Base-by-base conservation (phyloP, 2,329 filamentous ascomycete species). In the Teratosphaeria epicoccoides region DNA sequence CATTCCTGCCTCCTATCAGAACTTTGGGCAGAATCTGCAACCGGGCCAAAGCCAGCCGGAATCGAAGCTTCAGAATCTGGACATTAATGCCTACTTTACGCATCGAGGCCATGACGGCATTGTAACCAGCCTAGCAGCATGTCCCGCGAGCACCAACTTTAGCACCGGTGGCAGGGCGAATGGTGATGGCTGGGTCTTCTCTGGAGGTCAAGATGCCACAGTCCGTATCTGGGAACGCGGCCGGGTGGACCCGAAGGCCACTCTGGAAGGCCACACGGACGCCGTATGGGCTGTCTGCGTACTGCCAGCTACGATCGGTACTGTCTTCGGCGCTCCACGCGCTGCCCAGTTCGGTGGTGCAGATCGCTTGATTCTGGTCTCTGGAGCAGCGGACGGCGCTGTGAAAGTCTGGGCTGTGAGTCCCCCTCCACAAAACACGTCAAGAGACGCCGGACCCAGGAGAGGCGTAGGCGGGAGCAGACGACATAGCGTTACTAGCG, bases 181-280 rank as follows among this genome's bases (percentile, higher is more conserved):
- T 61, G 91, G 91, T 26, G 93, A 97, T 61, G 93, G 93, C 24
- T 98, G 93, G 93, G 90, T 98, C 58, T 98, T 98, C 70, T 97
- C 91, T 4, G 93, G 93, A 55, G 93, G 93, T 3, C 89, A 96
- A 67, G 93, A 98, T 69, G 83, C 87, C 17, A 95, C 88, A 6
- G 83, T 98, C 33, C 82, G 90, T 25, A 89, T 98, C 0, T 98
- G 93, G 93, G 91, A 98, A 69, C 82, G 90, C 48, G 91, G 91
- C 24, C 78, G 91, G 46, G 88, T 98, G 26, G 93, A 97, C 66
- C 89, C 93, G 6, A 97, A 97, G 70, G 89, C 89, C 2, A 95
- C 89, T 0, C 76, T 98, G 3, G 88, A 96, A 59, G 91, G 90
- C 0, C 93, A 97, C 64, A 95, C 86, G 0, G 93, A 98, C 73